A percentile compares a stretch with the other conserved stretches of the same genome.
These are phyloP conservation scores for Mucor ambiguus DNA, from an alignment of 371 early-diverging fungal genomes.

Conservation along the genomic window DNA sequence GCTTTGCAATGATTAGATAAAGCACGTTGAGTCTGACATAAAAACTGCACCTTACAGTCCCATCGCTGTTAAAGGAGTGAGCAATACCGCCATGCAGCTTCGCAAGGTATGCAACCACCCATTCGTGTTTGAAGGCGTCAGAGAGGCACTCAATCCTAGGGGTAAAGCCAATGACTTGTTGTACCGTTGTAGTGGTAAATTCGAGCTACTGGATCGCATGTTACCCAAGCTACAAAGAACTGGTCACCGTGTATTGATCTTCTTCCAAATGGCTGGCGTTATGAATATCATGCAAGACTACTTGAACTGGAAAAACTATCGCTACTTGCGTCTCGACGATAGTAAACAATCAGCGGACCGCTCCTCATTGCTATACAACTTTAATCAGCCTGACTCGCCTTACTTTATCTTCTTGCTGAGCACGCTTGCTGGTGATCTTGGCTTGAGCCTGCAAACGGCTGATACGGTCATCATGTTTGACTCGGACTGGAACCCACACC, in stretches of 20 bases:
- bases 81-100: constrained; percentile 98
- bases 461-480: constrained; percentile 99
- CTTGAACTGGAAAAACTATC: constrained; percentile 72
- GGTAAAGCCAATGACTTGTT: constrained; percentile 57
- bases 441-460: constrained; percentile 98
- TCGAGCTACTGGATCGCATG: constrained; percentile 96
- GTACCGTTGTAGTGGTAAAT: constrained; percentile 93
- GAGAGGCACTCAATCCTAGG: constrained; percentile 71
- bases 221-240: constrained; percentile 89
- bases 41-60: constrained; percentile 30
- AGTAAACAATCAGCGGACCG: constrained; percentile 93
- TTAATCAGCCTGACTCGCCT: constrained; percentile 82
- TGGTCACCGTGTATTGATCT: constrained; percentile 95
- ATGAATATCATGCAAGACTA: constrained; percentile 98
- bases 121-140: constrained; percentile 96
- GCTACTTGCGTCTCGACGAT: constrained; percentile 95
- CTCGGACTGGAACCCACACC: constrained; percentile 99
- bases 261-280: constrained; percentile 99
- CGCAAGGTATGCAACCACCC: constrained; percentile 99
- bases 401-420: constrained; percentile 95
- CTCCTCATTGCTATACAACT: constrained; percentile 75
- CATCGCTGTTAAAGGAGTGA: constrained; percentile 72
- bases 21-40: background rate
- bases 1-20: no score
- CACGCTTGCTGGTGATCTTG: constrained; percentile 99